Conservation (phyloP, 805 yeast genomes). For the Torulaspora maleeae region DNA sequence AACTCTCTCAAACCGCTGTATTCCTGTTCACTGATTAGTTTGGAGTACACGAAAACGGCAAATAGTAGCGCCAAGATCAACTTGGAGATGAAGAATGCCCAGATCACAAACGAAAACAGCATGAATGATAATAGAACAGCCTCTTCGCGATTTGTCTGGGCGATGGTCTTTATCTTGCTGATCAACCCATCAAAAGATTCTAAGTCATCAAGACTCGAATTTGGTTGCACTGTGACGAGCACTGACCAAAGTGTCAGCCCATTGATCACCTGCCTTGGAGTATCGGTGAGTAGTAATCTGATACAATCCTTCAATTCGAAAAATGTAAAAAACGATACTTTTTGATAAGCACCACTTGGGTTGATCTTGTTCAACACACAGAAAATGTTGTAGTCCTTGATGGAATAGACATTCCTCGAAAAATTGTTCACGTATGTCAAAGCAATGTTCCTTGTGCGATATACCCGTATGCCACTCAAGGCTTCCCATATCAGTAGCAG, state of each 20-base stretch:
- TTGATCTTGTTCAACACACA: conserved; percentile 70
- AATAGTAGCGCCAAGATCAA: conserved; percentile 51
- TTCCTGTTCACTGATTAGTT: conserved; percentile 37
- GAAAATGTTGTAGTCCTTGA: conserved; percentile 57
- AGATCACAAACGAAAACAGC: conserved; percentile 68
- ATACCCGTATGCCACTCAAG: conserved; percentile 53
- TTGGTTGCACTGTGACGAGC: conserved; percentile 33
- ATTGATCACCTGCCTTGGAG: conserved; percentile 84
- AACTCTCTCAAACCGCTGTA: conserved; percentile 50
- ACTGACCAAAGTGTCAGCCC: conserved; percentile 64
- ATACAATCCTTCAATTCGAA: conserved; percentile 60
- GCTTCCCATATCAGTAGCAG: conserved; percentile 53
- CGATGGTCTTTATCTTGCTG: conserved; percentile 49
- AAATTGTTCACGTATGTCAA: conserved; percentile 62
- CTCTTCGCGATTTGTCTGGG: conserved; percentile 55
- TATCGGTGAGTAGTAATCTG: conserved; percentile 65
- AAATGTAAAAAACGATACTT: conserved; percentile 61
- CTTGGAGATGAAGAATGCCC: conserved; percentile 61
- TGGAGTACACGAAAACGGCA: conserved; percentile 48
- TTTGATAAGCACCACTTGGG: conserved; percentile 59
- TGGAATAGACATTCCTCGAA: conserved; percentile 54
- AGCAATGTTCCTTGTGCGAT: conserved; percentile 59
- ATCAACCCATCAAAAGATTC: conserved; percentile 33
- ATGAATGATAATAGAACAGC: conserved; percentile 72
- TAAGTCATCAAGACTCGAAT: conserved; percentile 31